Evolutionary conservation across 75 land plant species (phyloP), one percentile per base, ranked within the genome.

Genomic region (Picea sitchensis): DNA sequence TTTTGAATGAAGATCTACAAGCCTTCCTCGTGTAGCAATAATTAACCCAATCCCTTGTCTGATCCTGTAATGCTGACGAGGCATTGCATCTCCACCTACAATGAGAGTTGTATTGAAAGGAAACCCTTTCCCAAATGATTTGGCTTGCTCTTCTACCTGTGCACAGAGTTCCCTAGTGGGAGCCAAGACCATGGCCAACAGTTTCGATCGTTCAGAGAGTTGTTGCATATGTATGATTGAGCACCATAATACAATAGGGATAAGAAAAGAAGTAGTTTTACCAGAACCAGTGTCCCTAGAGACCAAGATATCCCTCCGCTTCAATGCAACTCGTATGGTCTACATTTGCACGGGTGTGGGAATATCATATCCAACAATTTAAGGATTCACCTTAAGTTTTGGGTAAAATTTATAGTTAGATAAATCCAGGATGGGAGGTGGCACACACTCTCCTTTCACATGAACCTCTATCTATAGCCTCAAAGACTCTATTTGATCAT

Each of bases 331-430:
- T 26, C 96, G 98, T 23, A 95, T 87, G 21, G 89, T 86, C 78
- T 93, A 96, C 98, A 95, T 95, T 78, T 95, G 96, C 20, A 95
- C 92, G 61, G 98, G 96, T 11, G 98, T 95, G 0, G 98, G 98
- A 11, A 85, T 77, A 17, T 84, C 92, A 84, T 88, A 95, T 4
- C 92, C 94, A 13, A 90, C 89, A 69, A 64, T 61, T 81, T 90
- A 89, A 31, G 93, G 78, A 81, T 95, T 95, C 51, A 82, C 76
- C 65, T 85, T 80, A 11, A 95, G 89, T 85, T 84, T 91, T 54
- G 83, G 77, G 21, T 84, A 77, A 75, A 95, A 86, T 15, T 74
- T 77, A 58, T 89, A 90, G 31, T 88, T 77, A 61, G 86, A 79
- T 57, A 95, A 95, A 14, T 26, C 26, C 26, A 26, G 26, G 26